These are phyloP conservation scores for Rhynchosporium secalis DNA, from an alignment of 2,329 filamentous ascomycete genomes.

Conservation along the genomic window DNA sequence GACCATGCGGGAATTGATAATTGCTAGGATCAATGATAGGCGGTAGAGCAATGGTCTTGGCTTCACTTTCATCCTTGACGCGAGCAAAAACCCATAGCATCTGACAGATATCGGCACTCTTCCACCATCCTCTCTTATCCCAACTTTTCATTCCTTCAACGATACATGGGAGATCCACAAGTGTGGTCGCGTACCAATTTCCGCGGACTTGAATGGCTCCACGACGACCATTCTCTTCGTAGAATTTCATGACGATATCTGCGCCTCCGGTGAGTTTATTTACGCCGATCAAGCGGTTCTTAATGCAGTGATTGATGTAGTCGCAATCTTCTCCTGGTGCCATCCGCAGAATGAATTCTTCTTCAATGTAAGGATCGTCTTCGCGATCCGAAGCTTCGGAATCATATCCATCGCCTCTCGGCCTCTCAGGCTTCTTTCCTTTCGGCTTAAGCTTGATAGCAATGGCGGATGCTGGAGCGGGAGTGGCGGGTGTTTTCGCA, in stretches of 20 bases:
- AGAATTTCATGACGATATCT: constrained; percentile 78
- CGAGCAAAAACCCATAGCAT: constrained; percentile 67
- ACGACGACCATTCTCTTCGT: constrained; percentile 64
- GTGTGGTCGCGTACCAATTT: constrained; percentile 61
- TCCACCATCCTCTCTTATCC: constrained; percentile 72
- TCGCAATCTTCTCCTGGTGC: constrained; percentile 81
- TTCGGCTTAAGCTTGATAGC: constrained; percentile 60
- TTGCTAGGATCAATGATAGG: constrained; percentile 37
- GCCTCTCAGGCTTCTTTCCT: constrained; percentile 67
- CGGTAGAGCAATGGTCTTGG: constrained; percentile 39
- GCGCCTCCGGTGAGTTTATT: constrained; percentile 65
- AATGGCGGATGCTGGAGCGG: constrained; percentile 29
- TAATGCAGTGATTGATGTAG: constrained; percentile 73
- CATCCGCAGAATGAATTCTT: constrained; percentile 89
- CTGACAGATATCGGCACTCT: constrained; percentile 72
- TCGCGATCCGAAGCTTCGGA: constrained; percentile 93
- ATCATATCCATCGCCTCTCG: constrained; percentile 88
- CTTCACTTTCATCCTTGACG: constrained; percentile 55
- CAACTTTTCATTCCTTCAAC: constrained; percentile 75
- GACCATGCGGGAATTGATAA: constrained; percentile 51
- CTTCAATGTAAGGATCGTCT: constrained; percentile 81
- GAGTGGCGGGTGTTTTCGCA: constrained; percentile 38
- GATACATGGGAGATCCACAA: constrained; percentile 71
- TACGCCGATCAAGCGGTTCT: constrained; percentile 74
- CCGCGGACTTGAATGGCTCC: constrained; percentile 61